Evolutionary conservation across 768 basidiomycete genomes (phyloP), one percentile per base, ranked within the genome.

Genomic region (Terana coerulea): DNA sequence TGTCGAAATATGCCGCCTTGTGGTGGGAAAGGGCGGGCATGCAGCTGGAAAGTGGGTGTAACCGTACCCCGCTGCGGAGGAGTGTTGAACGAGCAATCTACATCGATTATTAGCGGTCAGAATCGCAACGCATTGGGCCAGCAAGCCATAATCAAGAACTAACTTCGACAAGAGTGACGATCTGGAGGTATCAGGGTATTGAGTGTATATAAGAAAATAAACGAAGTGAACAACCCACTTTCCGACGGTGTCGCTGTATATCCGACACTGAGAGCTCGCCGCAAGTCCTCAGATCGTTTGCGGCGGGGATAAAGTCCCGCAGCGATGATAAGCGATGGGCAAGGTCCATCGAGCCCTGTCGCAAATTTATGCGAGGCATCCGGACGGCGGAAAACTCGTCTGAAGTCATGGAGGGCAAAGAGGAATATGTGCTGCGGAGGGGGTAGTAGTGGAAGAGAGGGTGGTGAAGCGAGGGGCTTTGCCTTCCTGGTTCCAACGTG

Each of bases 91-190:
- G 70, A 30, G 77, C 75, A 41, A 76, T 67, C 80, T 82, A 24
- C 29, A 54, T 19, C 37, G 58, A 49, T 36, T 52, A 35, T 35
- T 31, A 43, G 21, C 36, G 17, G 25, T 6, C 14, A 29, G 29
- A 39, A 21, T 28, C 29, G 43, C 8, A 49, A 39, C 7, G 43
- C n/a, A 29, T 15, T 33, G 45, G 17, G 45, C 6, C 11, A 28
- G 4, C n/a, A 8, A 25, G 45, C 52, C 54, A n/a, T n/a, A n/a
- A n/a, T n/a, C n/a, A n/a, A n/a, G n/a, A 58, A 57, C 52, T 67
- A 71, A 81, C 80, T 79, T 81, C 79, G 41, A 74, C 67, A 52
- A 81, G 56, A 21, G 70, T 65, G 45, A 81, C 68, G 45, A 81
- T 68, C 80, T 81, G 31, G 9, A 17, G 22, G 22, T 21, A 29